Conservation (phyloP, 257 asterid species). For the Lycium barbarum region DNA sequence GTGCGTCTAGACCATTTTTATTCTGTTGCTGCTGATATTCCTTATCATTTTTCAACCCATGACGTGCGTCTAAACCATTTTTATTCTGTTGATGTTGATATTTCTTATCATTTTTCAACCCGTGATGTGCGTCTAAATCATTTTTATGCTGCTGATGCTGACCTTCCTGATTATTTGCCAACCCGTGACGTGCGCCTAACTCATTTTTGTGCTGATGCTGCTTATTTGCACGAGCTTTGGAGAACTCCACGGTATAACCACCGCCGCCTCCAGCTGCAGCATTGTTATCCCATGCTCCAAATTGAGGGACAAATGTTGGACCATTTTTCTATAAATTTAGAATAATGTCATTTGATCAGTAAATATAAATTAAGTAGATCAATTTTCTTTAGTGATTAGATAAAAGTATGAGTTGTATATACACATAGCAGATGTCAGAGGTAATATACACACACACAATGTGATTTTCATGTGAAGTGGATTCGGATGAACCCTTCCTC, state of each 20-base stretch:
- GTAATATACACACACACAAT: too few species aligned
- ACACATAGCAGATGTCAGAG: too few species aligned
- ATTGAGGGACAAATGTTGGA: neutral
- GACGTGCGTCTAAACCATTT: neutral
- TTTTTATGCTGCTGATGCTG: neutral
- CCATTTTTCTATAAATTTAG: constrained; percentile 20
- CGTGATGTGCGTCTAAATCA: neutral
- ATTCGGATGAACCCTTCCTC: neutral
- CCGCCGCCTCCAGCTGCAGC: neutral
- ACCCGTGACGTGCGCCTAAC: neutral
- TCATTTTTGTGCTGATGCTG: neutral
- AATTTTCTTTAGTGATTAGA: neutral
- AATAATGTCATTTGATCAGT: neutral
- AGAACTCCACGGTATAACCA: constrained; percentile 22
- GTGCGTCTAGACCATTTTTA: neutral
- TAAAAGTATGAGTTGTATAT: neutral
- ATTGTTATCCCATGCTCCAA: constrained; percentile 23
- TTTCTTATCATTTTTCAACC: neutral
- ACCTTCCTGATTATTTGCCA: neutral
- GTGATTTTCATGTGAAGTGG: too few species aligned
- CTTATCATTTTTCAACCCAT: neutral
- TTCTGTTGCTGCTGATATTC: neutral
- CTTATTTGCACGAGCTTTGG: constrained; percentile 20
- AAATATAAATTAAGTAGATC: neutral
- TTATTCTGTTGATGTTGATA: neutral